phyloP scores from a whole-genome alignment of 345 rosid species.

The Lepidium didymum region DNA sequence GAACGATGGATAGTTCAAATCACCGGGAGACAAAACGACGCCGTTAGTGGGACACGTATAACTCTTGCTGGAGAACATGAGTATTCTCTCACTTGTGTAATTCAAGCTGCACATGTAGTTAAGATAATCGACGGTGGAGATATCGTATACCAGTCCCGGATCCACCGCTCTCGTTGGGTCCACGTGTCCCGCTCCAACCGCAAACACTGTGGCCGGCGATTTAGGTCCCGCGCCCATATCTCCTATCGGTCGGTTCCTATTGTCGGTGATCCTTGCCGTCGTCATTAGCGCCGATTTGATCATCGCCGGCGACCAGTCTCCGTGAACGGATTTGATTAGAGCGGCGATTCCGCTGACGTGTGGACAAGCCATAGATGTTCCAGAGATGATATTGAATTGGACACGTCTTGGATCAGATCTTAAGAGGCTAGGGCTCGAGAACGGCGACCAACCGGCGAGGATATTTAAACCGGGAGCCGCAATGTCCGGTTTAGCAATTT shows the following conservation, averaged over 20 bases:
- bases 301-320: conserved; percentile 77
- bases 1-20: conserved; percentile 60
- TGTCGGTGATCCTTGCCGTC: conserved; percentile 54
- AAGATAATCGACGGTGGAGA: conserved; percentile 35
- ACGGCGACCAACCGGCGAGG: conserved; percentile 75
- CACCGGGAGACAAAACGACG: conserved; percentile 30
- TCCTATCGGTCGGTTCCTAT: conserved; percentile 27
- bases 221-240: conserved; percentile 29
- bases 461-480: conserved; percentile 78
- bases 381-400: conserved; percentile 59
- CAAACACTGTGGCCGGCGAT: conserved; percentile 41
- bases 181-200: conserved; percentile 58
- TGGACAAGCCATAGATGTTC: conserved; percentile 90
- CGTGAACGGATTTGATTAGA: conserved; percentile 53
- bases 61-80: conserved; percentile 32
- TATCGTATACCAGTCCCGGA: conserved; percentile 59
- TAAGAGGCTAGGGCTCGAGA: conserved; percentile 39
- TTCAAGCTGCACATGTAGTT: conserved; percentile 52
- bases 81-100: conserved; percentile 48
- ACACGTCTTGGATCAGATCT: conserved; percentile 51
- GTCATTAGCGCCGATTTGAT: conserved; percentile 90
- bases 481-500: conserved; percentile 67
- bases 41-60: conserved; percentile 36
- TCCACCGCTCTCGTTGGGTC: conserved; percentile 42
- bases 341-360: conserved; percentile 77